Base-by-base conservation (phyloP, 2,329 filamentous ascomycete genomes). In the Stenocarpella maydis region DNA sequence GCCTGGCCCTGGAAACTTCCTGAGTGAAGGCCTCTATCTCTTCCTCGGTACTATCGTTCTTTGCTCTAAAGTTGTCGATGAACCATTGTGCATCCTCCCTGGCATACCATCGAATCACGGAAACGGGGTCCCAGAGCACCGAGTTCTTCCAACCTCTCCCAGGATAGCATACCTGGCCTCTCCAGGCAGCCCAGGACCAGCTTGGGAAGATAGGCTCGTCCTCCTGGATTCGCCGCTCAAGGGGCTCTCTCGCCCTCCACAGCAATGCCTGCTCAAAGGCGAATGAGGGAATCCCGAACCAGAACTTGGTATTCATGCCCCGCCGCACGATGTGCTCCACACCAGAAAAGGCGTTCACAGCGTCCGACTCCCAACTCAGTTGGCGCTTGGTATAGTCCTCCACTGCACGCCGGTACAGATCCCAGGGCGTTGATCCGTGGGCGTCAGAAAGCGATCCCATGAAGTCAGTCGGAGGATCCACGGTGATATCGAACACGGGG, bases 331-430 rank as follows among this genome's bases (percentile, higher is more conserved):
- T 43, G 8, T 60, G 54, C 8, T 60, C 54, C 24, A 60, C 39
- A 9, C 54, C 54, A 31, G 54, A 5, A 31, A 60, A 60, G 8
- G 39, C 54, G 24, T 43, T 24, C 37, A 60, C 54, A 2, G 39
- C 54, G 9, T 60, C 54, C 1, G 54, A 43, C 17, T 60, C 54
- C 54, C 24, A 60, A 3, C 4, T 45, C 17, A 60, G 54, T 9
- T 60, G 19, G 9, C 54, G 54, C 17, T 60, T 60, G 4, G 54
- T 60, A 21, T 60, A 60, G 39, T 60, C 54, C 0, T 45, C 54
- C 24, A 60, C 54, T 14, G 54, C 54, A n/a, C 54, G 54, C 17
- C 54, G 54, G 39, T 60, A 60, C 39, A 60, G 0, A 10, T 60
- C 54, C 54, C 54, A 60, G 0, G 54, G 54, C 19, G 54, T 60